A percentile compares a stretch with the other conserved stretches of the same genome.
Conservation (phyloP, 208 protist species). For the Phytomonas sp. region DNA sequence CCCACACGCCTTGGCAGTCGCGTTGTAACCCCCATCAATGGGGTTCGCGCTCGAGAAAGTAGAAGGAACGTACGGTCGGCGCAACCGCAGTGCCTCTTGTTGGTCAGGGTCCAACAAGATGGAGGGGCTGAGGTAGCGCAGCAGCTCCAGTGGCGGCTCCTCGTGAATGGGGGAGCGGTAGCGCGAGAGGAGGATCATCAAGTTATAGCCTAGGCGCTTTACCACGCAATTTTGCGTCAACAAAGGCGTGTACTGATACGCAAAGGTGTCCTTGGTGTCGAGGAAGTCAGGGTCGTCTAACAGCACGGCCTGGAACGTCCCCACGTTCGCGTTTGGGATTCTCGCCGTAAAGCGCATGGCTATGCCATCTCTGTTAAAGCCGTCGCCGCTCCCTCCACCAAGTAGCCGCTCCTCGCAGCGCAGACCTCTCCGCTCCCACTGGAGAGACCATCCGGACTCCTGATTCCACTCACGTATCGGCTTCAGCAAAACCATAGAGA, state of each 20-base stretch:
- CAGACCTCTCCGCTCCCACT: conserved; percentile 14
- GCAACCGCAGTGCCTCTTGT: conserved; percentile 29
- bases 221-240: conserved; percentile 13
- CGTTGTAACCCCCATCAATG: background rate
- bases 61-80: conserved; percentile 5
- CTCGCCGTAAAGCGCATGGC: conserved; percentile 23
- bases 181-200: conserved; percentile 23
- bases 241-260: background rate
- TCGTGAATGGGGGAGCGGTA: conserved; percentile 23
- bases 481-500: conserved; percentile 17
- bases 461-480: conserved; percentile 19
- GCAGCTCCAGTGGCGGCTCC: conserved; percentile 18
- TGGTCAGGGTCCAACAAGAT: conserved; percentile 33
- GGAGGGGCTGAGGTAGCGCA: conserved; percentile 22
- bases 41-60: background rate
- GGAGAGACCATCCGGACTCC: conserved; percentile 7
- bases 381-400: background rate
- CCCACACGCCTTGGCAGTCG: background rate
- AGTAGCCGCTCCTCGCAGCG: conserved; percentile 13
- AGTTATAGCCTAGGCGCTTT: conserved; percentile 21
- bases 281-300: conserved; percentile 26
- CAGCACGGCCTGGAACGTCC: conserved; percentile 32
- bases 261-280: conserved; percentile 17
- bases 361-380: background rate
- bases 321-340: conserved; percentile 35